Evolutionary conservation across 306 rosid genomes (phyloP), one percentile per base, ranked within the genome.

Genomic region (Fragaria ananassa): DNA sequence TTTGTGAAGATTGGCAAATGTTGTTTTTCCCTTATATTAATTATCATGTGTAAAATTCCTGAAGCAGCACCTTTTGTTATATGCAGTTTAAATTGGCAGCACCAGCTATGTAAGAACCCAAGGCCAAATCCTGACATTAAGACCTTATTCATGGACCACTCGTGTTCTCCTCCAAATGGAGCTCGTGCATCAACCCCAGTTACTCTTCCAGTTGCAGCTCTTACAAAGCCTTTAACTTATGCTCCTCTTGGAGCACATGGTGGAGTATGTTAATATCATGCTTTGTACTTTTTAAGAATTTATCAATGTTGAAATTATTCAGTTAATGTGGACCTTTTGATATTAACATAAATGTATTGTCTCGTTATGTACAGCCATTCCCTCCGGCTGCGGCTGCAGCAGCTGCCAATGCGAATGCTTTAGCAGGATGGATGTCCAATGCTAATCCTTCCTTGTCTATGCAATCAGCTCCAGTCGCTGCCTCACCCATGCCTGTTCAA

Each of bases 351-450:
- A 41, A 14, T 19, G 4, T 50, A 29, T 76, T 71, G 75, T 31
- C 35, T 53, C 35, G 46, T 70, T 34, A 61, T 66, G 60, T 74
- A 19, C 85, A 89, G 91, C 85, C 88, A 72, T 80, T 81, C 74
- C 75, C 81, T 11, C 78, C 85, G 39, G 77, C 82, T 67, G 77
- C 82, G 56, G 77, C 83, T 4, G 77, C 83, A 8, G 78, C 76
- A 29, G 64, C 74, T 44, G 75, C 85, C 56, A 81, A 72, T 80
- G 87, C 84, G 10, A 85, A 83, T 79, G 56, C 81, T 78, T 76
- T 82, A 54, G 81, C 80, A 21, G 83, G 83, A 61, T 76, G 88
- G 88, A 76, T 85, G 88, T 39, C 76, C 54, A 85, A 79, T 80
- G 78, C 72, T 57, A 77, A 79, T 83, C 80, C 83, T 31, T 77